Evolutionary conservation across 139 green algal species (phyloP).

Genomic region (Spirogloea muscicola): DNA sequence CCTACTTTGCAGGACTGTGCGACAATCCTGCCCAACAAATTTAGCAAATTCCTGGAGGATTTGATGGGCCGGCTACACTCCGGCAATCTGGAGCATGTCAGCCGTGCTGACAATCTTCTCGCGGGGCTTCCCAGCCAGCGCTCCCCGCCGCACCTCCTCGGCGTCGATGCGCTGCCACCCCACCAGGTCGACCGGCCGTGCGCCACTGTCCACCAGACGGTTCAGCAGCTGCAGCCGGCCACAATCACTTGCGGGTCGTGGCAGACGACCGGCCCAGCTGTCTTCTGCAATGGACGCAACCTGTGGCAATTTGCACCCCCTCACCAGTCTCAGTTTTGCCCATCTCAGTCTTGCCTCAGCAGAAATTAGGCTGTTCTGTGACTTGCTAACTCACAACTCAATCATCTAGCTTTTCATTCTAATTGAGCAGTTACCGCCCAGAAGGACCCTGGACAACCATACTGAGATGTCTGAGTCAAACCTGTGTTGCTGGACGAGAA

Average conservation of each 20-base stretch:
- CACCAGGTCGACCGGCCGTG: constrained; percentile 7
- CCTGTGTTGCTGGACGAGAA: background rate
- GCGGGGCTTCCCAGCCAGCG: constrained; percentile 26
- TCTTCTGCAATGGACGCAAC: constrained; percentile 31
- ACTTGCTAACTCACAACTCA: too few relatives aligned
- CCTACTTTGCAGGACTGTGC: background rate
- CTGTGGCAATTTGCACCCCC: background rate
- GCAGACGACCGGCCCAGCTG: background rate
- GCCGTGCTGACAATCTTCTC: constrained; percentile 25
- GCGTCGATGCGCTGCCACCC: constrained; percentile 33
- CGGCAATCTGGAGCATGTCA: constrained; percentile 23
- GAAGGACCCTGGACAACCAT: too few relatives aligned
- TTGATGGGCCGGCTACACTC: background rate
- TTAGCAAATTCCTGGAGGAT: too few relatives aligned
- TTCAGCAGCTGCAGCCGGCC: constrained; percentile 6
- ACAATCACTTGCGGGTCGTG: background rate
- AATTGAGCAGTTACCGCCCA: too few relatives aligned
- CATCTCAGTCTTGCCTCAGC: background rate
- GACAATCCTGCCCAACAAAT: too few relatives aligned
- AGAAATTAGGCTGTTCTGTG: too few relatives aligned
- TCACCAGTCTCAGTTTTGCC: background rate
- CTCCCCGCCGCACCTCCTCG: constrained; percentile 24
- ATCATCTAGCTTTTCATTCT: too few relatives aligned
- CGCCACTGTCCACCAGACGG: constrained; percentile 11
- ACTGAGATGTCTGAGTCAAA: too few relatives aligned